These are phyloP conservation scores for Trichophyton rubrum DNA, from an alignment of 2,329 filamentous ascomycete species.

Conservation along the genomic window DNA sequence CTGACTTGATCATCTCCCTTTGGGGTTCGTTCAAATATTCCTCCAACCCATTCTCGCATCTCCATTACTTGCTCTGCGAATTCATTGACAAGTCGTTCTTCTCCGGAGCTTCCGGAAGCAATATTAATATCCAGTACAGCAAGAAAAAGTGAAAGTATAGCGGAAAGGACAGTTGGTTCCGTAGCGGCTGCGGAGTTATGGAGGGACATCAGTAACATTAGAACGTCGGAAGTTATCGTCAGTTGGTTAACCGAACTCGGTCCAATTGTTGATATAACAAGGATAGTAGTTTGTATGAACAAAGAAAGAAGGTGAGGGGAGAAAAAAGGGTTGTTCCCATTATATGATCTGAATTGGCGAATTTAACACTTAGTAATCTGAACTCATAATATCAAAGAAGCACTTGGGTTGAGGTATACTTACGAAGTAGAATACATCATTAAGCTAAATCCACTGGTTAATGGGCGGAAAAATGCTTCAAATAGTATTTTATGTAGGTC, in stretches of 20 bases:
- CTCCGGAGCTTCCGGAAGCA: slow-evolving; percentile 36
- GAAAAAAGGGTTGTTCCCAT: slow-evolving; percentile 48
- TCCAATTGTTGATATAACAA: slow-evolving; percentile 72
- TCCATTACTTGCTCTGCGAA: slow-evolving; percentile 70
- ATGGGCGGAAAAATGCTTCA: slow-evolving; percentile 70
- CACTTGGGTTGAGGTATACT: slow-evolving; percentile 12
- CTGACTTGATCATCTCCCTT: slow-evolving; percentile 31
- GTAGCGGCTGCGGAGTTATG: slow-evolving; percentile 41
- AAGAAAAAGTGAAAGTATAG: slow-evolving; percentile 65
- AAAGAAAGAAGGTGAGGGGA: slow-evolving; percentile 64
- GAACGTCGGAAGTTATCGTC: slow-evolving; percentile 72
- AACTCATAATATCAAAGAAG: slow-evolving; percentile 24
- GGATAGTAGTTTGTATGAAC: slow-evolving; percentile 72
- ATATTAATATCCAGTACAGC: slow-evolving; percentile 69
- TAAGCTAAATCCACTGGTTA: slow-evolving; percentile 68
- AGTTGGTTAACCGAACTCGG: slow-evolving; percentile 63
- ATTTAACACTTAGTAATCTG: slow-evolving; percentile 30
- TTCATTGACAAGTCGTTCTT: slow-evolving; percentile 59
- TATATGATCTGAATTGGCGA: slow-evolving; percentile 16
- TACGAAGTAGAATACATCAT: slow-evolving; percentile 43
- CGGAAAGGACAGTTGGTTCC: slow-evolving; percentile 56
- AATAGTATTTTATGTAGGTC: slow-evolving; percentile 65
- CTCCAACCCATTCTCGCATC: slow-evolving; percentile 71
- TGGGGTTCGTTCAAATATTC: slow-evolving; percentile 52
- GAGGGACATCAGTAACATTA: slow-evolving; percentile 66